Conservation (phyloP, 2,329 filamentous ascomycete genomes). For the Chaetomiaceae sp. region DNA sequence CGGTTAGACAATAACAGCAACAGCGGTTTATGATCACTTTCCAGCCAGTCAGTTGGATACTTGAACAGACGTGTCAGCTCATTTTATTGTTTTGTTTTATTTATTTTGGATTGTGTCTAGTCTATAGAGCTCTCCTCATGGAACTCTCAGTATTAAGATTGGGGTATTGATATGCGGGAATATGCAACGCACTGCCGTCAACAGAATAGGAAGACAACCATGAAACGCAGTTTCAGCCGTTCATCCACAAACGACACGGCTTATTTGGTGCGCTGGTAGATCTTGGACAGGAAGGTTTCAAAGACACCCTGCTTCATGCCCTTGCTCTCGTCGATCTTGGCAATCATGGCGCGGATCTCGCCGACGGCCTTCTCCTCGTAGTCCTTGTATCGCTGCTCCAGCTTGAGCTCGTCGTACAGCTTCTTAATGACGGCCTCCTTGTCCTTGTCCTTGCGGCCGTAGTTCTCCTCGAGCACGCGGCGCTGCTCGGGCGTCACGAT, state of each 20-base stretch:
- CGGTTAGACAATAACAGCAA: neutral
- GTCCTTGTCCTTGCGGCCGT: conserved; percentile 81
- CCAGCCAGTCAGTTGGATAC: neutral
- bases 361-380: conserved; percentile 84
- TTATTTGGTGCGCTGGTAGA: conserved; percentile 97
- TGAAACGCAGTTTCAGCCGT: no score
- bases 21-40: conserved; percentile 2
- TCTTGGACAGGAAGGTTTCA: conserved; percentile 86
- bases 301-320: conserved; percentile 90
- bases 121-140: conserved; percentile 1
- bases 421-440: conserved; percentile 85
- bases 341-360: conserved; percentile 74
- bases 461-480: conserved; percentile 83
- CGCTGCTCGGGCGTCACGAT: conserved; percentile 80
- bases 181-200: neutral
- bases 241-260: neutral
- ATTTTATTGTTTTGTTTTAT: no score
- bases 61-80: neutral
- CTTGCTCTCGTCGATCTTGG: conserved; percentile 73
- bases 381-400: conserved; percentile 77
- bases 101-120: neutral
- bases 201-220: no score
- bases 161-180: conserved; percentile 6
- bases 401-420: conserved; percentile 78
- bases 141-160: conserved; percentile 2